Evolutionary conservation across 2,329 filamentous ascomycete genomes (phyloP).

Genomic region (Trichoderma aggressivum): DNA sequence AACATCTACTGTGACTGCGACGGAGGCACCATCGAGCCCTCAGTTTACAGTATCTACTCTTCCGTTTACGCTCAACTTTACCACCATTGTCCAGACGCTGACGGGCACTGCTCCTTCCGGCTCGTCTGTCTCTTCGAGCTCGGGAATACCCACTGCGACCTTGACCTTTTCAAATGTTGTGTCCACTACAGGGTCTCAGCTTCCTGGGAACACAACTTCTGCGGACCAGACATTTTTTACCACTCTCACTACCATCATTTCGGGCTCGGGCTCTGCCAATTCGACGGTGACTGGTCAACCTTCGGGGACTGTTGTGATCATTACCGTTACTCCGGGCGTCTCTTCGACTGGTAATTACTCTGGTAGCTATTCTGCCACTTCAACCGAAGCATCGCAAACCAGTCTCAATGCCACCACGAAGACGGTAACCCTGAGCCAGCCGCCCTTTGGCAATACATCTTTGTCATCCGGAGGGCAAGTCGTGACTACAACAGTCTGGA

Average conservation of each 20-base stretch:
- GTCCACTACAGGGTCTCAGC: not conserved
- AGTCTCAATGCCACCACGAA: conserved; percentile 1
- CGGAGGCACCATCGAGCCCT: not conserved
- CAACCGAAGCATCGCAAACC: not conserved
- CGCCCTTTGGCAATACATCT: conserved; percentile 23
- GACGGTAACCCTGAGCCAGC: conserved; percentile 11
- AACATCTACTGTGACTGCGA: conserved; percentile 8
- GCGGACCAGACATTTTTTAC: not conserved
- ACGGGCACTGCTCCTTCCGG: not conserved
- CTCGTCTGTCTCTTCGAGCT: not conserved
- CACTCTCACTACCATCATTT: not conserved
- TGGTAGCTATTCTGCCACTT: not conserved
- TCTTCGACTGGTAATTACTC: not conserved
- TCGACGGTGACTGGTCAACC: not conserved
- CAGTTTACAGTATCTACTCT: not conserved
- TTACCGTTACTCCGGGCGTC: not conserved
- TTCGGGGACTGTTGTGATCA: not conserved
- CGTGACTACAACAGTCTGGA: conserved; percentile 1
- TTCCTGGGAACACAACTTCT: conserved; percentile 13
- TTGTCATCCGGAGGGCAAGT: not conserved
- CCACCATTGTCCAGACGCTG: not conserved
- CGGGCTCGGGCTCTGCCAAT: not conserved
- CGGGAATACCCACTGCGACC: not conserved
- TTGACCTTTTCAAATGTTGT: not conserved
- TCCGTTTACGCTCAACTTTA: not conserved